Evolutionary conservation across 176 grass and related monocot species (phyloP).

Genomic region (Panicum miliaceum): DNA sequence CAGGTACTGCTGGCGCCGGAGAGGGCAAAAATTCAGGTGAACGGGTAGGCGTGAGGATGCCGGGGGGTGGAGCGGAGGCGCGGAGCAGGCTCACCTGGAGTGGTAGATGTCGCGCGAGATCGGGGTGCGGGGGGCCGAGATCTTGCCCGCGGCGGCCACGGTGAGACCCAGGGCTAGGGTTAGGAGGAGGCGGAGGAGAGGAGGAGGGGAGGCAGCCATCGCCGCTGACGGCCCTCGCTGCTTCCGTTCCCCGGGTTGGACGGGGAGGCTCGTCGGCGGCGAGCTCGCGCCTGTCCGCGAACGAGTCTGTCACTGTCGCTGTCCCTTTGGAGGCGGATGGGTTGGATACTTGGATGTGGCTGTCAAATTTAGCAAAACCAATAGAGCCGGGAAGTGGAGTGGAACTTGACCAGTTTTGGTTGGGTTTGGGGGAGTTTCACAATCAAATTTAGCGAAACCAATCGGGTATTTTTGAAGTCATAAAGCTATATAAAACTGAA

Average conservation of each 20-base stretch:
- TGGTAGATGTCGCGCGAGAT: constrained; percentile 80
- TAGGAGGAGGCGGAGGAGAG: not conserved
- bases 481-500: too few relatives aligned
- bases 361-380: not conserved
- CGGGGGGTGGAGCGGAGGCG: not conserved
- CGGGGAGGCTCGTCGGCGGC: constrained; percentile 27
- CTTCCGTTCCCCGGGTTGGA: not conserved
- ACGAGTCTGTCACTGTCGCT: not conserved
- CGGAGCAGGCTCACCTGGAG: constrained; percentile 61
- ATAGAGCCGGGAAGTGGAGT: not conserved
- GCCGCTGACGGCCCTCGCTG: not conserved
- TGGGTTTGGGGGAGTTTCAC: too few relatives aligned
- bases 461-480: too few relatives aligned
- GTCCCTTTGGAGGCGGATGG: not conserved
- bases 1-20: not conserved
- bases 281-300: constrained; percentile 17
- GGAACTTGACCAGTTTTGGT: not conserved
- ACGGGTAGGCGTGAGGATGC: not conserved
- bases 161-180: constrained; percentile 31
- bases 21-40: not conserved
- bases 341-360: not conserved
- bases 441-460: too few relatives aligned
- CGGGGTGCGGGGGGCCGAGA: constrained; percentile 44
- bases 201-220: constrained; percentile 28
- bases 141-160: constrained; percentile 26